Percentiles rank a stretch among this genome's conserved stretches.
phyloP scores from a whole-genome alignment of 208 protist species.

The Leptomonas seymouri region DNA sequence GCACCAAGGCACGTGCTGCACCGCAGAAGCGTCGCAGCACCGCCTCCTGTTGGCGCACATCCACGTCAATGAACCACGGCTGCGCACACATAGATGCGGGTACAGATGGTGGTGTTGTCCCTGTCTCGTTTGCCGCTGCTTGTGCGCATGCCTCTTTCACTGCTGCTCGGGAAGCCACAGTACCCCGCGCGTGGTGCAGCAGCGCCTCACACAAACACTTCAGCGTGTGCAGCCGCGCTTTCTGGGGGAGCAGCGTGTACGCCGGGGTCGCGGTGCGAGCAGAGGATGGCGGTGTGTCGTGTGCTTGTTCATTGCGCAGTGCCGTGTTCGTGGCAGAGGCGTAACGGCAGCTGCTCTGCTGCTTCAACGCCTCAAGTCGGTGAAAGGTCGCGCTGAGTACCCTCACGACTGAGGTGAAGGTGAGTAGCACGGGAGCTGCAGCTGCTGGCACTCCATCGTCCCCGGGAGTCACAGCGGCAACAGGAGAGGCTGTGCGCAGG shows the following conservation, averaged over 20 bases:
- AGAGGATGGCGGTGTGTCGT: not conserved
- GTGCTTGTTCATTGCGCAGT: not conserved
- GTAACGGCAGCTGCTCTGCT: slow-evolving; percentile 43
- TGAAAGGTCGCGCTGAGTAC: slow-evolving; percentile 44
- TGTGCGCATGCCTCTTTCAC: not conserved
- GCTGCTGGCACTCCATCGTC: no score
- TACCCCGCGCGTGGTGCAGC: slow-evolving; percentile 38
- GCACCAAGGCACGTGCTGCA: slow-evolving; percentile 66
- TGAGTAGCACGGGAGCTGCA: slow-evolving; percentile 29
- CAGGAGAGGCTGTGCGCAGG: not conserved
- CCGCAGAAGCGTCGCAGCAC: slow-evolving; percentile 53
- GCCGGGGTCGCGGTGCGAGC: not conserved
- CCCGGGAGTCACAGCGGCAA: no score
- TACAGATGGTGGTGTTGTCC: not conserved
- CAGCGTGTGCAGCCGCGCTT: slow-evolving; percentile 78
- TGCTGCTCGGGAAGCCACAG: slow-evolving; percentile 4
- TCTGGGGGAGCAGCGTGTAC: slow-evolving; percentile 74
- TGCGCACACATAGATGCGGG: not conserved
- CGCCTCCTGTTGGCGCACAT: slow-evolving; percentile 44
- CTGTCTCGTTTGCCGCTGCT: no score
- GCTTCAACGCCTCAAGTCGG: slow-evolving; percentile 47
- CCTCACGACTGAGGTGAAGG: slow-evolving; percentile 44
- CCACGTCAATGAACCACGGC: slow-evolving; percentile 53
- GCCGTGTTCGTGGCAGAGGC: slow-evolving; percentile 6
- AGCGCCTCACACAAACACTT: slow-evolving; percentile 66